These are phyloP conservation scores for Azolla pinnata DNA, from an alignment of 75 land plant genomes.

Conservation along the genomic window DNA sequence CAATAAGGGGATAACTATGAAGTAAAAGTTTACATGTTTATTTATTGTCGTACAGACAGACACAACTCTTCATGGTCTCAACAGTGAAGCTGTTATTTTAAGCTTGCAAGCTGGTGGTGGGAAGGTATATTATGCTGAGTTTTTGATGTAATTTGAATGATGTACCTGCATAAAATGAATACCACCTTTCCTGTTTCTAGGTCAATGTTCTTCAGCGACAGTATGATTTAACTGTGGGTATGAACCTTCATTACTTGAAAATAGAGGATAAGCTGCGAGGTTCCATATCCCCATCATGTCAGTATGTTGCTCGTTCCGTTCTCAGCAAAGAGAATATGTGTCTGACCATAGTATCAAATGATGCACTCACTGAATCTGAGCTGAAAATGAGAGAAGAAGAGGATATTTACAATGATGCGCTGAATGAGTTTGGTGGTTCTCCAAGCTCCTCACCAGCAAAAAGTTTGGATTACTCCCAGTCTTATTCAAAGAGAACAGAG, in stretches of 20 bases:
- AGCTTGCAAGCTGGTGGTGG: constrained; percentile 78
- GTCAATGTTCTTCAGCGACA: constrained; percentile 47
- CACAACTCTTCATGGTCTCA: no score
- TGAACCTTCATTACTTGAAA: constrained; percentile 68
- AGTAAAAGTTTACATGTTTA: no score
- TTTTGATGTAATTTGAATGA: neutral
- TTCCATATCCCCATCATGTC: constrained; percentile 22
- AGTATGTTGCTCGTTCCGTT: constrained; percentile 69
- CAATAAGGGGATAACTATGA: no score
- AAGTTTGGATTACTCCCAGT: neutral
- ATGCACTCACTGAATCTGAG: neutral
- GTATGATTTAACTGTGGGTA: constrained; percentile 49
- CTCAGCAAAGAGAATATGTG: constrained; percentile 22
- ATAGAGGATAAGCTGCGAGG: constrained; percentile 86
- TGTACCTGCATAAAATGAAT: neutral
- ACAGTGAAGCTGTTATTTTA: constrained; percentile 49
- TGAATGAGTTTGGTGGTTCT: constrained; percentile 56
- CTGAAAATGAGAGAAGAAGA: constrained; percentile 43
- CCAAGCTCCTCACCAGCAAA: constrained; percentile 7
- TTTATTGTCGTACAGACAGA: no score
- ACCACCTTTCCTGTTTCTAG: constrained; percentile 25
- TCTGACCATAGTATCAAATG: neutral
- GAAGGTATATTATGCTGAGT: constrained; percentile 39
- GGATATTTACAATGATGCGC: constrained; percentile 78
- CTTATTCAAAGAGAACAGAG: neutral